Evolutionary conservation across 2,329 filamentous ascomycete species (phyloP).

Genomic region (Colletotrichum orchidophilum): DNA sequence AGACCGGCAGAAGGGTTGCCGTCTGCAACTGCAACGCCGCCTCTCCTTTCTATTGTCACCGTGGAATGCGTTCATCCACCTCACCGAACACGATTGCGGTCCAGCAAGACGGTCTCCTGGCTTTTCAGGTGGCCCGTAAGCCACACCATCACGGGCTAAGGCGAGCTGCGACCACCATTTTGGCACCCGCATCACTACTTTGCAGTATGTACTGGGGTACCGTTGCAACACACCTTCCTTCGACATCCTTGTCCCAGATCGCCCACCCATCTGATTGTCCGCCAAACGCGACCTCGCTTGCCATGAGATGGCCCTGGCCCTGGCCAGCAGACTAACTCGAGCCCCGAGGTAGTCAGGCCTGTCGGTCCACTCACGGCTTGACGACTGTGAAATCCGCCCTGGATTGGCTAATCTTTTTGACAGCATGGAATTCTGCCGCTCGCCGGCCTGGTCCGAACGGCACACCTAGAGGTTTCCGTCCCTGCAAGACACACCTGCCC

Average conservation of each 20-base stretch:
- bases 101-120: not conserved
- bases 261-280: not conserved
- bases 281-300: not conserved
- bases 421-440: not conserved
- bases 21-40: not conserved
- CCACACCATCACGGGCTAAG: not conserved
- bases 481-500: not conserved
- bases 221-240: not conserved
- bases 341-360: not conserved
- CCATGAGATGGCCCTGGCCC: not conserved
- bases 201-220: not conserved
- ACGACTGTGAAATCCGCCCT: not conserved
- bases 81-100: slow-evolving; percentile 17
- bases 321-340: not conserved
- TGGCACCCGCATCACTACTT: not conserved
- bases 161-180: not conserved
- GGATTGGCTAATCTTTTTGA: not conserved
- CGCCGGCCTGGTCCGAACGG: not conserved
- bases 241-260: slow-evolving; percentile 15
- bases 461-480: not conserved
- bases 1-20: not conserved
- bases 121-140: slow-evolving; percentile 17
- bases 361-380: not conserved
- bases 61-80: slow-evolving; percentile 1
- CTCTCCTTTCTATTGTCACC: not conserved